phyloP scores from a whole-genome alignment of 495 filamentous ascomycete genomes.

The Daldinia caldariorum region DNA sequence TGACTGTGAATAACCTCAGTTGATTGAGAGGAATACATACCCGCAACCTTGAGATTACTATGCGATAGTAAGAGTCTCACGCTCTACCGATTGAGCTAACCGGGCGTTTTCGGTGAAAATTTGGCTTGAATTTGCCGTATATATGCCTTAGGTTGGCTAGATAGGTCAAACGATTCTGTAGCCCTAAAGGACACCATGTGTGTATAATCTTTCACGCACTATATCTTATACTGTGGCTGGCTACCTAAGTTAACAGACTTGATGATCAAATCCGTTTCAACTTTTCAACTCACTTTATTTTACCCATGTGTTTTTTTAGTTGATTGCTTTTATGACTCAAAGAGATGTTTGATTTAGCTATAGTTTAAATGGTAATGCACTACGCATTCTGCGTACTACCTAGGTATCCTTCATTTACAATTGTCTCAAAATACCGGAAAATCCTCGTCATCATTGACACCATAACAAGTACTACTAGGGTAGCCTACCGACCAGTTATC shows the following conservation, averaged over 20 bases:
- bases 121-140: neutral
- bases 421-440: no score
- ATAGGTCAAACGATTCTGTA: neutral
- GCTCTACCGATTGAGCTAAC: constrained; percentile 88
- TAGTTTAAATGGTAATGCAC: no score
- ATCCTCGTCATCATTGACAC: no score
- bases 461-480: no score
- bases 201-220: neutral
- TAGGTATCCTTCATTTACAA: no score
- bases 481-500: no score
- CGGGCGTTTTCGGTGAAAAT: constrained; percentile 34
- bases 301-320: neutral
- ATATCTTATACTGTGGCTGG: neutral
- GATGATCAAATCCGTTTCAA: neutral
- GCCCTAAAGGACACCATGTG: neutral
- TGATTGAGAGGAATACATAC: constrained; percentile 38
- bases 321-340: neutral
- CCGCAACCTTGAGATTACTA: constrained; percentile 78
- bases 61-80: constrained; percentile 88
- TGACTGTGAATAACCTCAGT: neutral
- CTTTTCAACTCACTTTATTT: neutral
- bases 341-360: no score
- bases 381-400: no score
- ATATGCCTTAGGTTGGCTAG: neutral
- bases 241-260: neutral